Evolutionary conservation across 2,329 filamentous ascomycete genomes (phyloP), one percentile per base, ranked within the genome.

Genomic region (Cordyceps sp.): DNA sequence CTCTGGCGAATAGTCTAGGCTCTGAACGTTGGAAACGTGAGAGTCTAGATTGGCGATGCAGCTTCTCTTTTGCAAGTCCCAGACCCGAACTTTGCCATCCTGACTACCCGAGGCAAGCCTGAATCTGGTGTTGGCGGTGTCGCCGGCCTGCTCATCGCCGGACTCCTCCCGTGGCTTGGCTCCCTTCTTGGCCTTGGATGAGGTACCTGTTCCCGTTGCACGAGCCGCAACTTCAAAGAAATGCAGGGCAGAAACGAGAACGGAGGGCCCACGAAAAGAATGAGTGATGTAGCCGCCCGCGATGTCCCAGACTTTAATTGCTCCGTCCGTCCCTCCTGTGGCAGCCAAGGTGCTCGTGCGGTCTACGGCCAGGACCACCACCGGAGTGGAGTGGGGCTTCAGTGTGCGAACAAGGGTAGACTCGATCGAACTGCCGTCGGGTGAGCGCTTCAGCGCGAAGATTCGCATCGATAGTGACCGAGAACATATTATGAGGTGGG

Each of bases 301-400:
- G 37, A 98, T 84, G 55, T 98, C 90, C 88, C 88, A 98, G 32
- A 98, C 78, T 54, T 98, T 98, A 45, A 96, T 82, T 1, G 80
- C 73, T 17, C 90, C 90, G 49, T 98, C 90, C 4, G 90, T 86
- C 30, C 82, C 83, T 39, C 92, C 90, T 13, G 88, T 96, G 13
- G 86, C 90, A 27, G 98, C 65, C 10, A 98, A 62, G 2, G 88
- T 93, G 46, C 86, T 80, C 2, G 86, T 93, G 33, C 73, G 68
- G 52, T 98, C 90, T 38, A 90, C 74, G 1, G 83, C 76, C 12
- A 88, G 64, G 8, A 88, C 83, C 2, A 93, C 77, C 2, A 96
- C 85, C 0, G 92, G 90, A 3, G 88, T 86, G 0, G 74, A 69
- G 50, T 96, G 90, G 7, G 90, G 85, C 53, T 93, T 94, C 21